Evolutionary conservation across 164 flowering plant species (phyloP).

Genomic region (Tinospora cordifolia): DNA sequence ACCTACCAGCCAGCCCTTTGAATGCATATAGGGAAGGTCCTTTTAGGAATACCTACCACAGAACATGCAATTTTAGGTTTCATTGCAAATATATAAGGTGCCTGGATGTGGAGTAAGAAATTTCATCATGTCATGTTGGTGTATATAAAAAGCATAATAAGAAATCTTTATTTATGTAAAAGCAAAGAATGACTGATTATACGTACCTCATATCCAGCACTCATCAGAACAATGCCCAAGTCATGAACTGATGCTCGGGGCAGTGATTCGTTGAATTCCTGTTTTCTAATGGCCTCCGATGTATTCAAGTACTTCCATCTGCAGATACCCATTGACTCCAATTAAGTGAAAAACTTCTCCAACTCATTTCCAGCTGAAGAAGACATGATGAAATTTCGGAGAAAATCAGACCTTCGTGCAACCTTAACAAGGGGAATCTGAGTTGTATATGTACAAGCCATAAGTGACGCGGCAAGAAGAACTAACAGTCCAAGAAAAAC

Average conservation of each 20-base stretch:
- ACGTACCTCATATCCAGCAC: conserved; percentile 90
- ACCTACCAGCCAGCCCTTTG: conserved; percentile 84
- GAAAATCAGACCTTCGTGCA: conserved; percentile 70
- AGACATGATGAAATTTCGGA: conserved; percentile 11
- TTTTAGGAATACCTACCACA: conserved; percentile 65
- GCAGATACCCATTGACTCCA: conserved; percentile 24
- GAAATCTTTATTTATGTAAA: not conserved
- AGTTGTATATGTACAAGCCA: conserved; percentile 98
- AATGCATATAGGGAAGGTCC: conserved; percentile 90
- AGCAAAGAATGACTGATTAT: not conserved
- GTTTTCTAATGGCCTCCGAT: conserved; percentile 63
- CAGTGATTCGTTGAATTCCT: conserved; percentile 63
- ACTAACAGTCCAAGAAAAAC: conserved; percentile 66
- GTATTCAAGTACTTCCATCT: conserved; percentile 79
- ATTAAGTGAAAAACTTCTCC: conserved; percentile 18
- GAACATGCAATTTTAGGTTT: not conserved
- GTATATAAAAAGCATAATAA: no score
- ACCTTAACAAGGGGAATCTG: conserved; percentile 90
- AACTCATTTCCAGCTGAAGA: conserved; percentile 14
- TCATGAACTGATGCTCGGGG: conserved; percentile 73
- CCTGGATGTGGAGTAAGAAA: no score
- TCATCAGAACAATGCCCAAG: conserved; percentile 82
- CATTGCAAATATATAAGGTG: not conserved
- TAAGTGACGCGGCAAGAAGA: conserved; percentile 77
- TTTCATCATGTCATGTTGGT: no score